Evolutionary conservation across 1,284 basidiomycete species (phyloP), one percentile per base, ranked within the genome.

Genomic region (Ganoderma lingzhi): DNA sequence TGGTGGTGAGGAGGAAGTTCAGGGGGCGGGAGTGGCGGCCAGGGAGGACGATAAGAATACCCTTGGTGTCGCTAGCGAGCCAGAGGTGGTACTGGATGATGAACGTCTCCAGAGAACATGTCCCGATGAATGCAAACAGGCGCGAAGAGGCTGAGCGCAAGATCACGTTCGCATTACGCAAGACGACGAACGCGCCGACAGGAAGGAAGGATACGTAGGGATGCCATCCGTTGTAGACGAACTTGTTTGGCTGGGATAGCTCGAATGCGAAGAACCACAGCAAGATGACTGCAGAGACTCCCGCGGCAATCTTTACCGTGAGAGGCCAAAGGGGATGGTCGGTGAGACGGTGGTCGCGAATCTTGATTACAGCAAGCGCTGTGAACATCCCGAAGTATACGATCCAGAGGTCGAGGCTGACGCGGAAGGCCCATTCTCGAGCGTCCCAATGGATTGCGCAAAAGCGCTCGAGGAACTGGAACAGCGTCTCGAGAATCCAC

Each of bases 51-150:
- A 96, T 82, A 45, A 97, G 85, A 71, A 96, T 85, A 23, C 93
- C 94, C 78, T 94, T 94, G 23, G 93, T 95, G 77, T 97, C 95
- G 5, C 88, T 93, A 0, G 93, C 95, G 48, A 97, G 85, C 93
- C 95, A 96, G 63, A 95, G 84, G 80, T 97, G 95, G 81, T 92
- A 96, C 78, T 97, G 94, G 72, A 96, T 88, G 77, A 96, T 93
- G 79, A 95, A 96, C 0, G 93, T 92, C 80, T 96, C 94, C 59
- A 96, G 85, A 6, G 93, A 94, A 80, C 93, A 94, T 77, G 85
- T 88, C 55, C 95, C 95, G 67, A 96, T 86, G 79, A 93, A 95
- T 51, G 89, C 89, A 81, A 96, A 96, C 28, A 89, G 81, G 39
- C 83, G 84, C 12, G 90, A 93, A 30, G 88, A 89, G 37, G 85